phyloP scores from a whole-genome alignment of 1,284 basidiomycete species.

The Puccinia horiana region DNA sequence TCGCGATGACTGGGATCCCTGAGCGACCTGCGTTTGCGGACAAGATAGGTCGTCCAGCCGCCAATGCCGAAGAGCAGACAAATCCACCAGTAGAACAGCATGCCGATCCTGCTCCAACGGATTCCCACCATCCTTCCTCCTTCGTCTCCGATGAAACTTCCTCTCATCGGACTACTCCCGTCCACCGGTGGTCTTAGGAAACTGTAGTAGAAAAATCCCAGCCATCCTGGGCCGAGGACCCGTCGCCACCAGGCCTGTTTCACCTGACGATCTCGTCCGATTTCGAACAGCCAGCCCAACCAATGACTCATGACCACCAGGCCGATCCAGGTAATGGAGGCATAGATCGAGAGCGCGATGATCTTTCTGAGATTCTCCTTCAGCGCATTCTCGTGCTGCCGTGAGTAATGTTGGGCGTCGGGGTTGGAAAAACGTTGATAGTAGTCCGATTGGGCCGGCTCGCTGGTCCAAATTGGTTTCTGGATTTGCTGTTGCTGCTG shows the following conservation, averaged over 20 bases:
- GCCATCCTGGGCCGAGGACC: constrained; percentile 16
- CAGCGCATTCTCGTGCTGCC: constrained; percentile 18
- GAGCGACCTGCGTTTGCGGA: constrained; percentile 16
- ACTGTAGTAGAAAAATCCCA: constrained; percentile 17
- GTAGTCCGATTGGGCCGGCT: constrained; percentile 16
- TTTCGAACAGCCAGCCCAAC: constrained; percentile 47
- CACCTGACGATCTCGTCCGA: neutral
- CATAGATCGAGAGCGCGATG: constrained; percentile 29
- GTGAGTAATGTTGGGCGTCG: constrained; percentile 3
- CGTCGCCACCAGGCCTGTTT: neutral
- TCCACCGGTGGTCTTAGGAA: neutral
- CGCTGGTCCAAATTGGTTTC: constrained; percentile 21
- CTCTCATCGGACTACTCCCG: too few species aligned
- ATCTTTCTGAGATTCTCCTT: constrained; percentile 39
- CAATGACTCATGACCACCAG: constrained; percentile 23
- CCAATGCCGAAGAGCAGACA: constrained; percentile 30
- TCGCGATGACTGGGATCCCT: neutral
- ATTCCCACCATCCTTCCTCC: neutral
- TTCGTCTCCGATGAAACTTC: neutral
- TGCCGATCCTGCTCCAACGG: constrained; percentile 20
- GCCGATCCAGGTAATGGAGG: constrained; percentile 16
- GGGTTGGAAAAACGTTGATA: constrained; percentile 37
- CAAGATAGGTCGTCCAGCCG: constrained; percentile 44
- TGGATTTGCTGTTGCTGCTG: neutral
- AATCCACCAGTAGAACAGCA: constrained; percentile 35